These are phyloP conservation scores for Heterobasidion occidentale DNA, from an alignment of 1,284 basidiomycete species.

Conservation along the genomic window DNA sequence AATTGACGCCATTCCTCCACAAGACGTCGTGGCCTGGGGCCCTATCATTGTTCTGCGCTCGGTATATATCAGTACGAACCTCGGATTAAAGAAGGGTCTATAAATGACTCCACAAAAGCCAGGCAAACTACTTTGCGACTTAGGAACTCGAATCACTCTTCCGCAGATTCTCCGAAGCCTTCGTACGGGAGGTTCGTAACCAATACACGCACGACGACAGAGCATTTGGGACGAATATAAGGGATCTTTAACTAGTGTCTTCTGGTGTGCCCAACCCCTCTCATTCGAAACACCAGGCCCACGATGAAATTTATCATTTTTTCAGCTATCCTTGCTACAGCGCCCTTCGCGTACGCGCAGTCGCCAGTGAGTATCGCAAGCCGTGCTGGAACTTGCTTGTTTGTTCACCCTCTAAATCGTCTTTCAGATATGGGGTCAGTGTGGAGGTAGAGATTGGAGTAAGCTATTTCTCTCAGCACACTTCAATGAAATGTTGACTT, in stretches of 20 bases:
- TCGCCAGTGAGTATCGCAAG: background rate
- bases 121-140: too few relatives aligned
- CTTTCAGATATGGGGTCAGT: conserved; percentile 5
- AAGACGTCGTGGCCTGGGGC: too few relatives aligned
- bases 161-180: background rate
- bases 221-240: background rate
- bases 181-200: background rate
- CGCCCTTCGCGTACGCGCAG: conserved; percentile 1
- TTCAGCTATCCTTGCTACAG: conserved; percentile 2
- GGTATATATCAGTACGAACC: too few relatives aligned
- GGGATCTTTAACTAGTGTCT: too few relatives aligned
- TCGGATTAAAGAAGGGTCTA: too few relatives aligned
- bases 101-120: too few relatives aligned
- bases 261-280: too few relatives aligned
- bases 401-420: background rate
- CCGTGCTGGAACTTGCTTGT: background rate
- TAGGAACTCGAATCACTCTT: too few relatives aligned
- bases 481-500: background rate
- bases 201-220: background rate
- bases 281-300: background rate
- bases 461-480: background rate
- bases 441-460: conserved; percentile 16
- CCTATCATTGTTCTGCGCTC: too few relatives aligned
- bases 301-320: conserved; percentile 1
- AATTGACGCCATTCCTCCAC: too few relatives aligned